phyloP scores from a whole-genome alignment of 305 asterid species.

The Fraxinus latifolia region DNA sequence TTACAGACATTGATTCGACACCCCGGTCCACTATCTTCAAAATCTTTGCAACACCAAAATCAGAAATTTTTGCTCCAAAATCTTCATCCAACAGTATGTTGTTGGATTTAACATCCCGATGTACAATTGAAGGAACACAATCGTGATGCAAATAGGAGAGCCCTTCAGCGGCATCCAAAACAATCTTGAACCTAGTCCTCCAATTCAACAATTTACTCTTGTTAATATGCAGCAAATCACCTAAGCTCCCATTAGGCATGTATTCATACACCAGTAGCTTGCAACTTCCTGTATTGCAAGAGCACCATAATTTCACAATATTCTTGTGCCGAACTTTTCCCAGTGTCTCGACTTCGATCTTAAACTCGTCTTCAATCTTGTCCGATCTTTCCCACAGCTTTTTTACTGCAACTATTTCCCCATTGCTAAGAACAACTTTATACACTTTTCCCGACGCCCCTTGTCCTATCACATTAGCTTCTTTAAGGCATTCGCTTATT shows the following conservation, averaged over 20 bases:
- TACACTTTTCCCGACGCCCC: constrained; percentile 85
- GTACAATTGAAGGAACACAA: constrained; percentile 77
- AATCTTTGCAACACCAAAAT: constrained; percentile 81
- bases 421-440: constrained; percentile 58
- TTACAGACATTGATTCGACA: constrained; percentile 57
- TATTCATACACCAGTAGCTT: constrained; percentile 79
- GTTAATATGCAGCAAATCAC: constrained; percentile 56
- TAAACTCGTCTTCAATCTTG: constrained; percentile 46
- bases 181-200: constrained; percentile 63
- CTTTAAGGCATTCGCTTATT: constrained; percentile 49
- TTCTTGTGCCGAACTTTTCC: constrained; percentile 85
- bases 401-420: constrained; percentile 82
- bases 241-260: constrained; percentile 84
- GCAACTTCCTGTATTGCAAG: constrained; percentile 48
- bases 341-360: constrained; percentile 65
- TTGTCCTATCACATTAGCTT: constrained; percentile 59
- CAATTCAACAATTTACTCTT: constrained; percentile 51
- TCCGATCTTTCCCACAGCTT: constrained; percentile 43
- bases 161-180: constrained; percentile 81
- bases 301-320: constrained; percentile 73
- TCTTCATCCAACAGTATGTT: constrained; percentile 63
- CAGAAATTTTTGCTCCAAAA: constrained; percentile 70
- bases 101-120: constrained; percentile 78
- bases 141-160: constrained; percentile 85
- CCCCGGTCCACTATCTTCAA: constrained; percentile 35